Percentiles rank a stretch among this genome's conserved stretches.
Evolutionary conservation across 2,329 filamentous ascomycete genomes (phyloP).

Genomic region (Ophiostoma himal-ulmi): DNA sequence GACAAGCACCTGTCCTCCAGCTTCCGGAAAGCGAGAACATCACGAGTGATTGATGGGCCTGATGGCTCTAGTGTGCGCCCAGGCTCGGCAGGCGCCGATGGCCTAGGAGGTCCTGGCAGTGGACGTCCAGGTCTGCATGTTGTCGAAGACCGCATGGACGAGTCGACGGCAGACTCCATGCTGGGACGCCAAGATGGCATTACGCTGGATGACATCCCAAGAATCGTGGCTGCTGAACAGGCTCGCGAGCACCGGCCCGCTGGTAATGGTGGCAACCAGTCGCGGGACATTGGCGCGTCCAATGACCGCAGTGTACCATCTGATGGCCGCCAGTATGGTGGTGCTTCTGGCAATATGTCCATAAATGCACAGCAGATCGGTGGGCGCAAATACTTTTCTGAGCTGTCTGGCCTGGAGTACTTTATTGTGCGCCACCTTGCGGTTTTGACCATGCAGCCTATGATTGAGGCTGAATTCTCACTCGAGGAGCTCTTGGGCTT

Average conservation of each 20-base stretch:
- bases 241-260: slow-evolving; percentile 76
- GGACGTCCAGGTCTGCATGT: slow-evolving; percentile 62
- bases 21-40: slow-evolving; percentile 82
- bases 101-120: slow-evolving; percentile 46
- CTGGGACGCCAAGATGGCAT: slow-evolving; percentile 88
- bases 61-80: slow-evolving; percentile 62
- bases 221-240: slow-evolving; percentile 93
- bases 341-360: background rate
- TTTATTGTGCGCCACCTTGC: slow-evolving; percentile 96
- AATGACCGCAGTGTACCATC: slow-evolving; percentile 53
- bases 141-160: slow-evolving; percentile 69
- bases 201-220: slow-evolving; percentile 90
- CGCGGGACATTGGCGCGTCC: slow-evolving; percentile 8
- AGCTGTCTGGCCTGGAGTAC: slow-evolving; percentile 89
- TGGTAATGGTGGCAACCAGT: slow-evolving; percentile 45
- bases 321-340: slow-evolving; percentile 36
- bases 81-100: slow-evolving; percentile 62
- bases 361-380: slow-evolving; percentile 28
- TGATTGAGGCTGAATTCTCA: slow-evolving; percentile 85
- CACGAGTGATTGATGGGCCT: slow-evolving; percentile 85
- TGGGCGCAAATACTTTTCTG: slow-evolving; percentile 85
- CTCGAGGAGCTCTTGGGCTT: slow-evolving; percentile 86
- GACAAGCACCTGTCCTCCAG: slow-evolving; percentile 93
- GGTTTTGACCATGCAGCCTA: slow-evolving; percentile 87
- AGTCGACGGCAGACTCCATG: slow-evolving; percentile 69